Evolutionary conservation across 2,329 filamentous ascomycete genomes (phyloP).

Genomic region (Ophiosphaerella herpotricha): DNA sequence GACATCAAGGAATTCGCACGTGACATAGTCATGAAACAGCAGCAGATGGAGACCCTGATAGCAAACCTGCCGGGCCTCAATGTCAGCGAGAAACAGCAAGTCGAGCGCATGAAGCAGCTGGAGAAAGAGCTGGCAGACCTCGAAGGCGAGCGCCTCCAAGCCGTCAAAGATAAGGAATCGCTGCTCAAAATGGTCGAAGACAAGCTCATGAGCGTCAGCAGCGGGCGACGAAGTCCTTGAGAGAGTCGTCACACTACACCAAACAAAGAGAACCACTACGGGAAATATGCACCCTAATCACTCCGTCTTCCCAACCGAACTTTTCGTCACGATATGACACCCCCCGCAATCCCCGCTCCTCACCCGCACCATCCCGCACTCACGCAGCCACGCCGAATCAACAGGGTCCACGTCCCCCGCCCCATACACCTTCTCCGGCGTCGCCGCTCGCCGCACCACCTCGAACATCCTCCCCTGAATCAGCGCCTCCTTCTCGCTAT

Average conservation of each 20-base stretch:
- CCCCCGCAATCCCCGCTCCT: constrained; percentile 10
- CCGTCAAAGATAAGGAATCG: constrained; percentile 49
- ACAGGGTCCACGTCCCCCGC: constrained; percentile 5
- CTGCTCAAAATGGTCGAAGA: constrained; percentile 53
- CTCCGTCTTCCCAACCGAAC: constrained; percentile 4
- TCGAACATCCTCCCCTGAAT: background rate
- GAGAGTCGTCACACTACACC: too few species aligned
- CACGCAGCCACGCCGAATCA: constrained; percentile 14
- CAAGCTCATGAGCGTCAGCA: constrained; percentile 47
- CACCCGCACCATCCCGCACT: constrained; percentile 22
- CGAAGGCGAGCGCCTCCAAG: constrained; percentile 48
- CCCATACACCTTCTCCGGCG: constrained; percentile 4
- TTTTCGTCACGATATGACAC: constrained; percentile 16
- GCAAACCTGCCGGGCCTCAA: constrained; percentile 76
- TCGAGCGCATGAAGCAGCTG: constrained; percentile 59
- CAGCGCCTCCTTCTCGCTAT: background rate
- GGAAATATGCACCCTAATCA: background rate
- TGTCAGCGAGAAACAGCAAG: constrained; percentile 77
- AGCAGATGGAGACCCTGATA: constrained; percentile 80
- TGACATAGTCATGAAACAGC: constrained; percentile 78
- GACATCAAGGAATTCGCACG: constrained; percentile 74
- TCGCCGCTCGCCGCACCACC: constrained; percentile 1
- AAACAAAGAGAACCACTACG: too few species aligned
- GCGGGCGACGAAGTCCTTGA: constrained; percentile 12
- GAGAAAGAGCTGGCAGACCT: constrained; percentile 50